phyloP scores from a whole-genome alignment of 495 filamentous ascomycete genomes.

The Platismatia glauca region DNA sequence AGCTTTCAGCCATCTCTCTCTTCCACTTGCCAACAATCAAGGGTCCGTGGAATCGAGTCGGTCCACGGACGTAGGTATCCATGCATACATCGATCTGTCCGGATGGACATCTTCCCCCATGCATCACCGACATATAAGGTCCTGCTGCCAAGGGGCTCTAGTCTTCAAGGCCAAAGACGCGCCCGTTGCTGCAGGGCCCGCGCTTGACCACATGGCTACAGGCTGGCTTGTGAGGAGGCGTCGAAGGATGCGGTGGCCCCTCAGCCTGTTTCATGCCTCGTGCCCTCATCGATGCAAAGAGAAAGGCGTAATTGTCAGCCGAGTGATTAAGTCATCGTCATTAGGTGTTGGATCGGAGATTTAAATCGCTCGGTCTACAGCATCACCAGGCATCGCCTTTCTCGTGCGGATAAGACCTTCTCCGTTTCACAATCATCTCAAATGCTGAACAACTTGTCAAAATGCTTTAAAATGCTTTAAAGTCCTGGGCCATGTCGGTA shows the following conservation, averaged over 20 bases:
- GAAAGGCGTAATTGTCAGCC: background rate
- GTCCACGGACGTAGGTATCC: too few relatives aligned
- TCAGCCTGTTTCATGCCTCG: background rate
- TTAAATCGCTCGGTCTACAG: background rate
- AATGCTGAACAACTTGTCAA: too few relatives aligned
- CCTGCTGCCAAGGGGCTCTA: background rate
- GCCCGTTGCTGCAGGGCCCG: background rate
- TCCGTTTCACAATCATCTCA: background rate
- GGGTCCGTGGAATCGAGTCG: too few relatives aligned
- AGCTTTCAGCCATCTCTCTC: background rate
- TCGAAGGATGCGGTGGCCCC: background rate
- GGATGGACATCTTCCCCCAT: background rate
- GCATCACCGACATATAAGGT: too few relatives aligned
- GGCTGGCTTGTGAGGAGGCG: too few relatives aligned
- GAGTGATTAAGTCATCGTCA: background rate
- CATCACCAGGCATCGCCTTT: background rate
- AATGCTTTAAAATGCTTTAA: background rate
- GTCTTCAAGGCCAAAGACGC: background rate
- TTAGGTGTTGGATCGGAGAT: background rate
- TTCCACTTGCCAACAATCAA: background rate
- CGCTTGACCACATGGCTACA: background rate
- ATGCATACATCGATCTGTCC: background rate
- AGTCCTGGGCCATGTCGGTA: background rate
- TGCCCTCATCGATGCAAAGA: background rate
- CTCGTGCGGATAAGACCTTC: slow-evolving; percentile 1